Evolutionary conservation across 1,139 yeast species (phyloP).

Genomic region (Diutina neorugosa): DNA sequence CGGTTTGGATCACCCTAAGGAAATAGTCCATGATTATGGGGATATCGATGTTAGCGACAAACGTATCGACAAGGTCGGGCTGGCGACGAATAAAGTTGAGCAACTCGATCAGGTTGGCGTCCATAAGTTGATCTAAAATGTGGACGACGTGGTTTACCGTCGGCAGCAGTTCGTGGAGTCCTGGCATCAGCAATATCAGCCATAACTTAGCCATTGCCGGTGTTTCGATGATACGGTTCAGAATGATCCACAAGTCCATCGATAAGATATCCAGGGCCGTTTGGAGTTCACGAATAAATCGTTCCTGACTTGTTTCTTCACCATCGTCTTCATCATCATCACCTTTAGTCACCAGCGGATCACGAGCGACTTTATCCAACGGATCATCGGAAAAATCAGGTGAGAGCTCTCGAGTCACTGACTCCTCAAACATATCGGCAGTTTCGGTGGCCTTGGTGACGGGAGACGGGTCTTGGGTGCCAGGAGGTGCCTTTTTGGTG

Average conservation of each 20-base stretch:
- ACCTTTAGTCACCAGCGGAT: neutral
- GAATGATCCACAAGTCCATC: constrained; percentile 32
- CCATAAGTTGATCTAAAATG: constrained; percentile 35
- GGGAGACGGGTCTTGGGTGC: neutral
- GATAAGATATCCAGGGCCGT: constrained; percentile 31
- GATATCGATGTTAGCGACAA: constrained; percentile 41
- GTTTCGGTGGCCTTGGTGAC: neutral
- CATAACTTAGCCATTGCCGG: constrained; percentile 29
- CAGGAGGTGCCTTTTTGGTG: neutral
- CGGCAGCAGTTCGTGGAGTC: constrained; percentile 28
- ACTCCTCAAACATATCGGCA: neutral
- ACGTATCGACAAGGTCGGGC: constrained; percentile 39
- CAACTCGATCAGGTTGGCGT: constrained; percentile 33
- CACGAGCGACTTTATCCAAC: neutral
- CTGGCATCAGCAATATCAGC: constrained; percentile 27
- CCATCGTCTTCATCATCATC: neutral
- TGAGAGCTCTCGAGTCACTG: neutral
- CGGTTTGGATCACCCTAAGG: constrained; percentile 50
- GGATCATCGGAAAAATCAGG: neutral
- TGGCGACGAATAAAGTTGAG: constrained; percentile 43
- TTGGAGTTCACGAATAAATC: constrained; percentile 28
- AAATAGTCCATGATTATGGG: constrained; percentile 48
- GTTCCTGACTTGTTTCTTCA: constrained; percentile 22
- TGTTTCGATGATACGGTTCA: constrained; percentile 33
- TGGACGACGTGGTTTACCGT: constrained; percentile 29